Evolutionary conservation across 73 alveolate species (phyloP), one percentile per base, ranked within the genome.

Genomic region (Diophrys sp.): DNA sequence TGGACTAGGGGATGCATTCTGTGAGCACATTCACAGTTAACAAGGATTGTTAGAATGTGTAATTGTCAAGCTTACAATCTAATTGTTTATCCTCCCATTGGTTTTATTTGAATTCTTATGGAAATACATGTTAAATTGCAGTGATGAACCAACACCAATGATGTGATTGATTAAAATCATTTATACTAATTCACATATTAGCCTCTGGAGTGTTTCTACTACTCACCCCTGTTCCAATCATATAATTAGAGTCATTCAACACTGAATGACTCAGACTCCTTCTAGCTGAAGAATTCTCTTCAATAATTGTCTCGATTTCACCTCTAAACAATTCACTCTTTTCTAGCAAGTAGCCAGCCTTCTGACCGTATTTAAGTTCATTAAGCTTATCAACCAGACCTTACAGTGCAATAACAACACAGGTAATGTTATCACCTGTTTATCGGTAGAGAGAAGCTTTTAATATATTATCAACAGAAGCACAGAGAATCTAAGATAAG

Each of bases 351-450:
- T 44, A 44, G 5, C 62, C 18, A 44, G 5, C 18, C 18, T 44
- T 11, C 18, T 44, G 18, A 44, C 18, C 18, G 14, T 14, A 54
- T 54, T 54, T 23, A 14, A 54, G 67, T 54, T 62, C 31, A 23
- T 26, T 62, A 11, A 26, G 5, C 5, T 26, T 11, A 28, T 5
- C 56, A 1, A 32, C 14, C 8, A 75, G 44, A 25, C 70, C 56
- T 56, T 82, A 56, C 33, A 94, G 83, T 0, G 91, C 98, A 1
- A 88, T 84, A 78, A 88, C 66, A 31, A 85, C 93, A 14, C 77
- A 91, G 1, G 93, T 77, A 54, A 88, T 33, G 68, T 88, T 88
- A 62, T 88, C 95, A 30, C 70, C 66, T 25, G 92, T 57, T 70
- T 84, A 57, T 34, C 85, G 76, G 44, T 32, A n/a, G 75, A 88